These are phyloP conservation scores for Oldenlandia corymbosa DNA, from an alignment of 257 asterid species.

Conservation along the genomic window DNA sequence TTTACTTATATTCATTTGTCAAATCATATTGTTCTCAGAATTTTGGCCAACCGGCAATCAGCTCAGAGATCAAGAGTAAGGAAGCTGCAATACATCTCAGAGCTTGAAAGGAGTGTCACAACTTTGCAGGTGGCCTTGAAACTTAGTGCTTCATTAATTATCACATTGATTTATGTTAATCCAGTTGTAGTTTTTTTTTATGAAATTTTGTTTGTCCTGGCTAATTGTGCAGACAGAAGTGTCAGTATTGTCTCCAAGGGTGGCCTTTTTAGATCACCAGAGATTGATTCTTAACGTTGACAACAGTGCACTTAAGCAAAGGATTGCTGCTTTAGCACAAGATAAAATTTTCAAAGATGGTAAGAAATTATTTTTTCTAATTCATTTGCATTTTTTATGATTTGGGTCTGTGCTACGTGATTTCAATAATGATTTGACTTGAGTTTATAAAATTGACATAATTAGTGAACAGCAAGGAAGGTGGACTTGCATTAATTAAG, in stretches of 20 bases:
- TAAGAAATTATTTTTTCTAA: conserved; percentile 16
- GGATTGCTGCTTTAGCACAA: conserved; percentile 94
- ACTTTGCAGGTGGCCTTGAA: conserved; percentile 52
- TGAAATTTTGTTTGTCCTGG: not conserved
- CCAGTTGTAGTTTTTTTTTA: too few relatives aligned
- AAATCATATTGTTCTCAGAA: conserved; percentile 30
- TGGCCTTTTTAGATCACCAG: conserved; percentile 85
- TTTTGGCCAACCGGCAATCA: conserved; percentile 87
- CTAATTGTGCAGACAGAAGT: conserved; percentile 58
- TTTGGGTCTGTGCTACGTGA: not conserved
- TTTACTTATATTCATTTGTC: not conserved
- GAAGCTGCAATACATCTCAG: conserved; percentile 82
- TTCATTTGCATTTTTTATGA: not conserved
- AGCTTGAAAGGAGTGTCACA: conserved; percentile 88
- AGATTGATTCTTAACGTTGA: conserved; percentile 79
- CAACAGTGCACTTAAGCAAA: conserved; percentile 77
- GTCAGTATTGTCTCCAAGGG: conserved; percentile 87
- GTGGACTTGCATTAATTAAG: conserved; percentile 1
- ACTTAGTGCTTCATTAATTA: not conserved
- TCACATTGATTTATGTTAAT: not conserved
- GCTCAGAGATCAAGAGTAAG: conserved; percentile 97
- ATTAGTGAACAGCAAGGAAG: not conserved
- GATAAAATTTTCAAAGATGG: conserved; percentile 95
- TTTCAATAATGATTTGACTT: too few relatives aligned
- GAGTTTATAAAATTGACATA: not conserved